These are phyloP conservation scores for Colletotrichum coccodes DNA, from an alignment of 2,329 filamentous ascomycete species.

Conservation along the genomic window DNA sequence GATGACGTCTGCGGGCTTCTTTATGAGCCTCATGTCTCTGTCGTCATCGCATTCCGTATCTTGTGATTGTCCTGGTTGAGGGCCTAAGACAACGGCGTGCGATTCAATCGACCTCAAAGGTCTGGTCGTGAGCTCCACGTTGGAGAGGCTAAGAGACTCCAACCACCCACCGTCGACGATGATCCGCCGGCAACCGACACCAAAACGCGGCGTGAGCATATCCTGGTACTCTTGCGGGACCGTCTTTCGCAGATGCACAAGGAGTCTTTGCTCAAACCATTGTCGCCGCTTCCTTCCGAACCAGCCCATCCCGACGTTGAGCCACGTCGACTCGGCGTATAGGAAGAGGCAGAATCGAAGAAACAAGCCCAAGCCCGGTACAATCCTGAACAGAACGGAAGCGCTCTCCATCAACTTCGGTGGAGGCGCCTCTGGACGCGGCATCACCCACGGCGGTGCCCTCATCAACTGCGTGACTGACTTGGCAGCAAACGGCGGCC, in stretches of 20 bases:
- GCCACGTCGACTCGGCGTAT: conserved; percentile 40
- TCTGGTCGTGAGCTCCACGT: conserved; percentile 57
- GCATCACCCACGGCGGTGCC: conserved; percentile 53
- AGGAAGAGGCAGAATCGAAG: conserved; percentile 54
- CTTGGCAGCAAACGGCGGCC: conserved; percentile 46
- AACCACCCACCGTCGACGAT: conserved; percentile 69
- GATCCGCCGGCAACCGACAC: conserved; percentile 70
- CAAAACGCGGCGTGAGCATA: conserved; percentile 69
- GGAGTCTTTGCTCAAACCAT: conserved; percentile 32
- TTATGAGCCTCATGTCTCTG: conserved; percentile 47
- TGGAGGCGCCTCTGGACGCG: conserved; percentile 39
- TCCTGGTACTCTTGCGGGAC: conserved; percentile 70
- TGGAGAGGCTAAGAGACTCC: conserved; percentile 58
- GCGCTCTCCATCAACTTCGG: conserved; percentile 40
- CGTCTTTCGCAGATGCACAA: conserved; percentile 55
- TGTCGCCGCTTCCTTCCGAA: not conserved
- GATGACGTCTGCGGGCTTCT: conserved; percentile 62
- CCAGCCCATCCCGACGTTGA: conserved; percentile 3
- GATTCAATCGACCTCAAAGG: conserved; percentile 57
- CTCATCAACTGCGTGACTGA: conserved; percentile 50
- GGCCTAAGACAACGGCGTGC: conserved; percentile 43
- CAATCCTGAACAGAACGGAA: conserved; percentile 42
- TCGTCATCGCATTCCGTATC: conserved; percentile 17
- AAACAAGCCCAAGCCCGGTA: conserved; percentile 57
- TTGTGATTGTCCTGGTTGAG: not conserved